A percentile compares a stretch with the other conserved stretches of the same genome.
Conservation (phyloP, 192 early-diverging fungal species). For the Umbelopsis isabellina region DNA sequence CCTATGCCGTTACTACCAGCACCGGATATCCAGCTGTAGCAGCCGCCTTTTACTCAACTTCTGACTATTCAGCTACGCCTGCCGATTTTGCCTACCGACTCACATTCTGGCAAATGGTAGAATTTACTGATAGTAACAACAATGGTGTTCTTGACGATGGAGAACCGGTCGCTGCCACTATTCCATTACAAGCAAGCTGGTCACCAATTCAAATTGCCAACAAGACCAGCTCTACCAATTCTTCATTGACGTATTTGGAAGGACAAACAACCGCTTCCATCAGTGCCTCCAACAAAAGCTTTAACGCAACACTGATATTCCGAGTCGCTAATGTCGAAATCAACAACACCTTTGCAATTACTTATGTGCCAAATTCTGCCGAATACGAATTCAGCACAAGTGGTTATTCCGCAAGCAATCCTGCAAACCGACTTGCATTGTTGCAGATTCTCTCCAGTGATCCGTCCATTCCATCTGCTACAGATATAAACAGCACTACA, state of each 20-base stretch:
- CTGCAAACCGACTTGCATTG: slow-evolving; percentile 24
- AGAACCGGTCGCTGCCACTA: slow-evolving; percentile 27
- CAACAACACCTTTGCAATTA: slow-evolving; percentile 33
- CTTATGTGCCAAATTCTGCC: slow-evolving; percentile 36
- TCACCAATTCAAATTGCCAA: slow-evolving; percentile 24
- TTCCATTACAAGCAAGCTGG: slow-evolving; percentile 34
- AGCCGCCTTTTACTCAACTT: slow-evolving; percentile 32
- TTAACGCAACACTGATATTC: slow-evolving; percentile 20
- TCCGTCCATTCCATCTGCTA: not conserved
- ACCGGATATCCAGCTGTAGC: slow-evolving; percentile 28
- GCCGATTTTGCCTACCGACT: slow-evolving; percentile 41
- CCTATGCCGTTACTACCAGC: slow-evolving; percentile 25
- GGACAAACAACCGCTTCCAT: slow-evolving; percentile 23
- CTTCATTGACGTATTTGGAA: slow-evolving; percentile 24
- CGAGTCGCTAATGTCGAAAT: slow-evolving; percentile 35
- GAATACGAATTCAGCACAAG: slow-evolving; percentile 38
- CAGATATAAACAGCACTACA: slow-evolving; percentile 40
- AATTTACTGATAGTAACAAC: slow-evolving; percentile 39
- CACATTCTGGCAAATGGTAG: slow-evolving; percentile 31
- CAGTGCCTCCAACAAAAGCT: slow-evolving; percentile 17
- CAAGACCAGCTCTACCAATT: slow-evolving; percentile 27
- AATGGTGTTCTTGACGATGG: slow-evolving; percentile 35
- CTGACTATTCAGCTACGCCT: slow-evolving; percentile 26
- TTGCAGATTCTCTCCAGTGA: slow-evolving; percentile 26
- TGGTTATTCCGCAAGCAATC: slow-evolving; percentile 10